Evolutionary conservation across 495 filamentous ascomycete species (phyloP), one percentile per base, ranked within the genome.

Genomic region (Acidomyces sp.): DNA sequence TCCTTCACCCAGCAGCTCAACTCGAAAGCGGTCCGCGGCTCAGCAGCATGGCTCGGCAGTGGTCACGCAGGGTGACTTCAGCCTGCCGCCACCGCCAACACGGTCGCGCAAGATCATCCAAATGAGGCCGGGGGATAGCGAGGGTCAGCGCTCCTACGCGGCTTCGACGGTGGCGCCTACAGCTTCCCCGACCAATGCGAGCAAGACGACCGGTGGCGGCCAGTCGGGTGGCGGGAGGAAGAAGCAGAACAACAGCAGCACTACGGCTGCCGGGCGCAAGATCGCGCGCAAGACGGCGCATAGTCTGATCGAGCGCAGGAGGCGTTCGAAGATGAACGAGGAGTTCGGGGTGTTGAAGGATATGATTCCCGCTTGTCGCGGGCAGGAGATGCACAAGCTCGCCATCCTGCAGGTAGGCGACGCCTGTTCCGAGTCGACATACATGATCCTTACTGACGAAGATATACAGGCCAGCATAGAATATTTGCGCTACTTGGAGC

Each of bases 291-390:
- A 96, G 60, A 97, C 92, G 1, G 90, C 90, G 2, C 90, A 97
- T 53, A 93, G 84, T 49, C 59, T 96, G 51, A 97, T 97, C 54
- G 90, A 97, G 62, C 72, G 90, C 12, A 64, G 92, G 34, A 67
- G 90, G 48, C 69, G 90, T 35, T 93, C 83, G 4, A 97, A 96
- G 67, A 97, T 97, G 90, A 97, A 97, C 52, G 90, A 96, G 54
- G 90, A 96, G 60, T 97, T 97, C 64, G 79, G 74, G 1, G 80
- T 90, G 12, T 64, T 97, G 43, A 96, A 95, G 64, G 74, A 80
- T 55, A 82, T 97, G 80, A 93, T 97, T 49, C 92, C 92, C 1
- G 92, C 90, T 1, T 96, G 90, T 54, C 64, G 63, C 6, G 85
- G 85, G 15, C 79, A 83, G 44, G 86, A 94, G 54, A 97, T 97